A percentile compares a stretch with the other conserved stretches of the same genome.
These are phyloP conservation scores for Earliella scabrosa DNA, from an alignment of 1,284 basidiomycete species.

Conservation along the genomic window DNA sequence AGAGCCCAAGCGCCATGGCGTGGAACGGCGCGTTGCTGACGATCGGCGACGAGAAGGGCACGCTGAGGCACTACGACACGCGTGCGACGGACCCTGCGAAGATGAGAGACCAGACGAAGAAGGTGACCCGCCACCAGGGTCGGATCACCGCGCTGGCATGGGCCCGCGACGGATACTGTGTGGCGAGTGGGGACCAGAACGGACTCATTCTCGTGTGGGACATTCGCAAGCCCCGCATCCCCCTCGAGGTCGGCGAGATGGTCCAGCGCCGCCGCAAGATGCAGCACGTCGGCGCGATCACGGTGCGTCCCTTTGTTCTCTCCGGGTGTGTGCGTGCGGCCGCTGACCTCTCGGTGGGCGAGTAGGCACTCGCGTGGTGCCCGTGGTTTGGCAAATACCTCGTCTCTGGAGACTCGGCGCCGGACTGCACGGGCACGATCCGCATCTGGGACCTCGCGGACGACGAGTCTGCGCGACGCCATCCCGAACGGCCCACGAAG, in stretches of 20 bases:
- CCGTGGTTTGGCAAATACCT: constrained; percentile 88
- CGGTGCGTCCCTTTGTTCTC: constrained; percentile 23
- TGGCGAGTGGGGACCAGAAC: constrained; percentile 57
- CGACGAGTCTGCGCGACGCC: constrained; percentile 49
- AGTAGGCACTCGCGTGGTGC: constrained; percentile 87
- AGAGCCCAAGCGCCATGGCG: constrained; percentile 49
- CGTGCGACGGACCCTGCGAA: constrained; percentile 46
- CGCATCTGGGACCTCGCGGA: constrained; percentile 66
- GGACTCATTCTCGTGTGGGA: constrained; percentile 61
- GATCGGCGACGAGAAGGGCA: constrained; percentile 51
- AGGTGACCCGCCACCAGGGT: constrained; percentile 54
- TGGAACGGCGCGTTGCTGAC: constrained; percentile 54
- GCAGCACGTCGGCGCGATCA: constrained; percentile 36
- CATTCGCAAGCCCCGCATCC: constrained; percentile 42
- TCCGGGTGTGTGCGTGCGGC: background rate
- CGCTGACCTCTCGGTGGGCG: background rate
- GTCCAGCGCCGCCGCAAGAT: constrained; percentile 54
- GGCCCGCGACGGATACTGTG: constrained; percentile 50
- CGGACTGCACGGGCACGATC: constrained; percentile 67
- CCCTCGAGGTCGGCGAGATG: constrained; percentile 59
- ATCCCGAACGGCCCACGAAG: constrained; percentile 48
- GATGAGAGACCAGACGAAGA: constrained; percentile 56
- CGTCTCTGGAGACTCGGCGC: constrained; percentile 80
- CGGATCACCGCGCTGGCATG: constrained; percentile 51
- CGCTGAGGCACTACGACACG: constrained; percentile 57